These are phyloP conservation scores for Coemansia guatemalensis DNA, from an alignment of 192 early-diverging fungal species.

Conservation along the genomic window DNA sequence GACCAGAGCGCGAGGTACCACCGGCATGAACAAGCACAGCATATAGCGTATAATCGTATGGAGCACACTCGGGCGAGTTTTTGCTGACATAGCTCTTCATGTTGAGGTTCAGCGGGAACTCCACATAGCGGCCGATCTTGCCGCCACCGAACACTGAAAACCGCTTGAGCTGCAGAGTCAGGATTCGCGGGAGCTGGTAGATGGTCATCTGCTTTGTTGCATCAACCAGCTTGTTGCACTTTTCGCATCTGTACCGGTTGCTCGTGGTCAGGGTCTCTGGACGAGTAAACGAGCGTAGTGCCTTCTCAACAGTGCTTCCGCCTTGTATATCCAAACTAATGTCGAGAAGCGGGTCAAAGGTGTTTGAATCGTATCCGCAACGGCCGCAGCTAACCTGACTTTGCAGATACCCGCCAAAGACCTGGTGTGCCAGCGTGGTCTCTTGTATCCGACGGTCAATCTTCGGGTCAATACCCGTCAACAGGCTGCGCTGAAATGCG, in stretches of 20 bases:
- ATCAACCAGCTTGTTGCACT: slow-evolving; percentile 73
- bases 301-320: slow-evolving; percentile 63
- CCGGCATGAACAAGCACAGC: slow-evolving; percentile 84
- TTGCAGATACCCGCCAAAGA: slow-evolving; percentile 84
- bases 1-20: slow-evolving; percentile 70
- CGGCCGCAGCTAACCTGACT: slow-evolving; percentile 72
- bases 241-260: slow-evolving; percentile 81
- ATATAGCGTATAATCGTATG: slow-evolving; percentile 68
- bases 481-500: slow-evolving; percentile 63
- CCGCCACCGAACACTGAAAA: slow-evolving; percentile 65
- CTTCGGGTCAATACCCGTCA: slow-evolving; percentile 61
- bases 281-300: slow-evolving; percentile 70
- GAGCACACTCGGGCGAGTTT: slow-evolving; percentile 40
- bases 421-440: slow-evolving; percentile 71
- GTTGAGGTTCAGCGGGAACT: slow-evolving; percentile 63
- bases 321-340: slow-evolving; percentile 74
- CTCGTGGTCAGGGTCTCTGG: slow-evolving; percentile 64
- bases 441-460: slow-evolving; percentile 71
- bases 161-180: slow-evolving; percentile 83
- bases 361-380: slow-evolving; percentile 75
- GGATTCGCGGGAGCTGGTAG: slow-evolving; percentile 64
- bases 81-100: slow-evolving; percentile 55
- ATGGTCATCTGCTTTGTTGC: slow-evolving; percentile 82
- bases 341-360: slow-evolving; percentile 74
- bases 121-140: slow-evolving; percentile 68